Evolutionary conservation across 192 early-diverging fungal genomes (phyloP), one percentile per base, ranked within the genome.

Genomic region (Umbelopsis sp.): DNA sequence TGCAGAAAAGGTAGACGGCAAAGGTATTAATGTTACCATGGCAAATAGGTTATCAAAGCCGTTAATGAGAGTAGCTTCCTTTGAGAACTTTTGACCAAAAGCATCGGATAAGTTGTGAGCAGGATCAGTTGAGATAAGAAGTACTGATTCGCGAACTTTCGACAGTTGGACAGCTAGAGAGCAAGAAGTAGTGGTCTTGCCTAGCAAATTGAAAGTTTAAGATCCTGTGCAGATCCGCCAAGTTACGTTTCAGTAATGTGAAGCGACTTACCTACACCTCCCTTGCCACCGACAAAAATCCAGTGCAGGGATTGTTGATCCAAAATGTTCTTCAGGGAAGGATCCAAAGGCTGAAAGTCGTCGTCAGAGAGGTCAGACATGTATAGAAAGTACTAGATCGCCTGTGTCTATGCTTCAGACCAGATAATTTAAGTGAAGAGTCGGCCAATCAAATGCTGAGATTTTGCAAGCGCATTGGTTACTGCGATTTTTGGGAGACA

Each of bases 201-300:
- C 90, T 89, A 70, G 21, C 50, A 30, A 51, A 27, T 48, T 61
- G 25, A 66, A 47, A 67, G 25, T 4, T 45, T 46, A n/a, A 7
- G 13, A 27, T 46, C n/a, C 20, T 49, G 6, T 5, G 41, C 41
- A 48, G 48, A 46, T 67, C 21, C 10, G 51, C 16, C 13, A 23
- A 8, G 3, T 37, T 16, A 18, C 23, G 10, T 21, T 61, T 22
- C 47, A 10, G 18, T 18, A 8, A 8, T 25, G 21, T 58, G 23
- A 27, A 37, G 53, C 23, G 20, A 44, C 69, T 93, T 97, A 81
- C 97, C 97, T 66, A 99, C 97, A 78, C 97, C 97, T 64, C 97
- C 97, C 81, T 99, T 99, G 70, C 98, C 98, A 72, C 98, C 98
- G 53, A 98, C 95, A 86, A 99, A 99, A 71, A 99, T 94, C 97